Conservation (phyloP, 108 stramenopile species). For the Pseudonitzschia pungens region DNA sequence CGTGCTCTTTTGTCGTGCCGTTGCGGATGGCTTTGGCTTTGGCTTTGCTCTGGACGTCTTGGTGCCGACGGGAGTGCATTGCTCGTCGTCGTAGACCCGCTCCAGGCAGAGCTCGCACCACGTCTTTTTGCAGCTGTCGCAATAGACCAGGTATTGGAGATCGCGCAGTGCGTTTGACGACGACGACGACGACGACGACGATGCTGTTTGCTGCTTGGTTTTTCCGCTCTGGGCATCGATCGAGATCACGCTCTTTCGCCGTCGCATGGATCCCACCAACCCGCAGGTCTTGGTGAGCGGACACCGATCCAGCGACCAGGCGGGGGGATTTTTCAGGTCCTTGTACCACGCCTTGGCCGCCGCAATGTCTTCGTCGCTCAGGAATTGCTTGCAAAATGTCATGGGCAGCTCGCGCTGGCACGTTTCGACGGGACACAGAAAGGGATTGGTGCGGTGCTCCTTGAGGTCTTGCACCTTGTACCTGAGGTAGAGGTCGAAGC, state of each 20-base stretch:
- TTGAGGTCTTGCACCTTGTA: slow-evolving; percentile 38
- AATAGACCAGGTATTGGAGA: slow-evolving; percentile 19
- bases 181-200: not conserved
- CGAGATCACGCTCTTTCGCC: slow-evolving; percentile 2
- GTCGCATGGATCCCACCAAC: slow-evolving; percentile 12
- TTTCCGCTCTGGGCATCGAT: slow-evolving; percentile 17
- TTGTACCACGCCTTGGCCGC: slow-evolving; percentile 33
- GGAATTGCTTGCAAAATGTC: slow-evolving; percentile 23
- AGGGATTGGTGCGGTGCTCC: slow-evolving; percentile 38
- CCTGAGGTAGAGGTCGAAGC: slow-evolving; percentile 28
- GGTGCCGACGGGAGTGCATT: not conserved
- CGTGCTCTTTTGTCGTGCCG: not conserved
- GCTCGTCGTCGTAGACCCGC: slow-evolving; percentile 15
- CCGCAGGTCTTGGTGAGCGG: slow-evolving; percentile 19
- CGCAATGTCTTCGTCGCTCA: slow-evolving; percentile 22
- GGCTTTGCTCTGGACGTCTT: too few relatives aligned
- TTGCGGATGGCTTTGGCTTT: too few relatives aligned
- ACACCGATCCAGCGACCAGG: slow-evolving; percentile 32
- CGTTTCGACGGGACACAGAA: slow-evolving; percentile 37
- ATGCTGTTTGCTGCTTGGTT: not conserved
- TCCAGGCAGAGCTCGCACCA: slow-evolving; percentile 49
- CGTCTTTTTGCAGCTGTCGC: slow-evolving; percentile 35
- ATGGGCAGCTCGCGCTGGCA: slow-evolving; percentile 35
- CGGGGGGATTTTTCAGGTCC: slow-evolving; percentile 42
- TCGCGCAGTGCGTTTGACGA: not conserved